phyloP scores from a whole-genome alignment of 805 yeast species.

The Lipomyces starkeyi region DNA sequence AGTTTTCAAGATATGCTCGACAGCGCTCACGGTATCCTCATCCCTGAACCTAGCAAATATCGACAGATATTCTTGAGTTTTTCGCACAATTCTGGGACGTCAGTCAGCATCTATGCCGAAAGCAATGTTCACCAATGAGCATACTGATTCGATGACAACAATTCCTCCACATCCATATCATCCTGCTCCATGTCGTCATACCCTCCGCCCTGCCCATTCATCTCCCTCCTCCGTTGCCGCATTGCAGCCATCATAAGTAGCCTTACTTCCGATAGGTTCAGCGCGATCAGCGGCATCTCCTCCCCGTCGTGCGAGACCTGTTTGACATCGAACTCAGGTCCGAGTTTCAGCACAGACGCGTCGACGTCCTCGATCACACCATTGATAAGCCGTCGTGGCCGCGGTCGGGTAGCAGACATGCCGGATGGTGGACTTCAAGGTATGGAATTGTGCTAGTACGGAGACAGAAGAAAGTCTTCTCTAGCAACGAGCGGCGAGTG shows the following conservation, averaged over 20 bases:
- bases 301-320: constrained; percentile 84
- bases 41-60: constrained; percentile 90
- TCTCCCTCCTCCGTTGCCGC: constrained; percentile 68
- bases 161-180: constrained; percentile 48
- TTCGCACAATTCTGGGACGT: constrained; percentile 69
- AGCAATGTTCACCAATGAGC: not conserved
- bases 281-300: constrained; percentile 75
- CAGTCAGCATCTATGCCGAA: not conserved
- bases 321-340: constrained; percentile 86
- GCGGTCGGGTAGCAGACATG: constrained; percentile 83
- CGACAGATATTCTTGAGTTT: constrained; percentile 85
- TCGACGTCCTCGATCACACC: constrained; percentile 89
- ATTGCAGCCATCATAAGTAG: constrained; percentile 88
- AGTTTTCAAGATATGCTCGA: constrained; percentile 78
- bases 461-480: constrained; percentile 2
- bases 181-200: constrained; percentile 48
- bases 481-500: constrained; percentile 1
- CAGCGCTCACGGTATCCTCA: constrained; percentile 90
- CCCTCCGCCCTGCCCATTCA: constrained; percentile 44
- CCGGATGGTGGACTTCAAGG: not conserved
- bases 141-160: constrained; percentile 35
- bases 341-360: constrained; percentile 82
- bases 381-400: constrained; percentile 69
- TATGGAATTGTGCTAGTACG: not conserved
- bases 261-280: constrained; percentile 89